These are phyloP conservation scores for Lantana camara DNA, from an alignment of 257 asterid species.

Conservation along the genomic window DNA sequence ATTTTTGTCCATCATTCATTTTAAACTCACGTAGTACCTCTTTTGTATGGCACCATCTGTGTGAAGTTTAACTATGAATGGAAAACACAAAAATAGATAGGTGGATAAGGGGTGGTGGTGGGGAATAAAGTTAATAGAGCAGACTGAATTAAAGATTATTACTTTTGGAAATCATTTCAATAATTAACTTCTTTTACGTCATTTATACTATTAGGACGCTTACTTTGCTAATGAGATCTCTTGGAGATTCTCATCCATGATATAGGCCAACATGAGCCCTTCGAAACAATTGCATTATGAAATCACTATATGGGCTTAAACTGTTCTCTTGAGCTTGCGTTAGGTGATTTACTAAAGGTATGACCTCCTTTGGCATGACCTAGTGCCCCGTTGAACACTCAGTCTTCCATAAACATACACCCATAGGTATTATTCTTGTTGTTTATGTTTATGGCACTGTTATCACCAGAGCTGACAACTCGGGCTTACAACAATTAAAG, in stretches of 20 bases:
- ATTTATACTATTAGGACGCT: not conserved
- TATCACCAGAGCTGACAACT: too few relatives aligned
- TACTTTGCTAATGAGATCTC: not conserved
- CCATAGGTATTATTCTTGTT: too few relatives aligned
- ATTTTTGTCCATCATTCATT: slow-evolving; percentile 19
- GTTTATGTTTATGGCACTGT: too few relatives aligned
- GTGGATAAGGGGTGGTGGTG: not conserved
- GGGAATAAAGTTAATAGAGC: not conserved
- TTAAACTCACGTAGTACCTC: not conserved
- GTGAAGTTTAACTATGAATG: not conserved
- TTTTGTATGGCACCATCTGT: not conserved
- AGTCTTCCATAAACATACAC: too few relatives aligned
- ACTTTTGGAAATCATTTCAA: too few relatives aligned
- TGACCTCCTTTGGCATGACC: too few relatives aligned
- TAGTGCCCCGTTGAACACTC: too few relatives aligned
- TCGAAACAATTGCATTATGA: not conserved
- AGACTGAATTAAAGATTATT: not conserved
- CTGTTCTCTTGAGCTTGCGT: too few relatives aligned
- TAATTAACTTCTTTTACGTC: not conserved
- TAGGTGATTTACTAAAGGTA: too few relatives aligned
- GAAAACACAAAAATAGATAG: not conserved
- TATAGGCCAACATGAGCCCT: not conserved
- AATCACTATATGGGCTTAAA: too few relatives aligned
- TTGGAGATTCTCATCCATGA: not conserved
- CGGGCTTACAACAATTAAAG: too few relatives aligned